A percentile compares a stretch with the other conserved stretches of the same genome.
Evolutionary conservation across 176 grass and related monocot genomes (phyloP).

Genomic region (Triticum monococcum): DNA sequence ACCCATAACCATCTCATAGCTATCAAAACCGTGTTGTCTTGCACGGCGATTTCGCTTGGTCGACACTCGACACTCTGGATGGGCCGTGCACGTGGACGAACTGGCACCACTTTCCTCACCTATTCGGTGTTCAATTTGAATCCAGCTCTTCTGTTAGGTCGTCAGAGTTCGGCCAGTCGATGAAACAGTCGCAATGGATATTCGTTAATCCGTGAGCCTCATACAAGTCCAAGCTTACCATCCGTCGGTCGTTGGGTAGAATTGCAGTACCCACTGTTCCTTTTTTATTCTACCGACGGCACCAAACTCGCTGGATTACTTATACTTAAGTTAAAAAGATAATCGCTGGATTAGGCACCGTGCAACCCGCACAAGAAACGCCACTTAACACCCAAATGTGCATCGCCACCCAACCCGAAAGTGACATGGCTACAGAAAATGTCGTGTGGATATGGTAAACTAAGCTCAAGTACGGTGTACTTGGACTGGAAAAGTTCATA

Average conservation of each 20-base stretch:
- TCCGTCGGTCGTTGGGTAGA: background rate
- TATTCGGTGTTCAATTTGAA: background rate
- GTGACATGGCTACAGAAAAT: background rate
- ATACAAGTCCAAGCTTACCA: background rate
- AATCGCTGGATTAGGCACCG: background rate
- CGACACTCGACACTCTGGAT: constrained; percentile 22
- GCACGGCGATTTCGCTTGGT: background rate
- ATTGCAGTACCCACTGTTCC: background rate
- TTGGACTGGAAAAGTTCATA: background rate
- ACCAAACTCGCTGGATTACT: background rate
- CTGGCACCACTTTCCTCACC: background rate
- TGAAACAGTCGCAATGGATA: background rate
- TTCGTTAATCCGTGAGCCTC: background rate
- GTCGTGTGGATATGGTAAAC: background rate
- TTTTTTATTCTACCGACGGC: background rate
- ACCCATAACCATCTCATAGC: background rate
- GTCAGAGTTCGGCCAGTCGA: background rate
- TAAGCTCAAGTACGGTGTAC: background rate
- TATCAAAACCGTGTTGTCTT: background rate
- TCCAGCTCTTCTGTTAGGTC: background rate
- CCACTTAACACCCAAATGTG: background rate
- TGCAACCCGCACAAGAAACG: background rate
- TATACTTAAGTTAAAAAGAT: background rate
- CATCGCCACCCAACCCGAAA: background rate
- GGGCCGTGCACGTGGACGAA: background rate